A percentile compares a stretch with the other conserved stretches of the same genome.
phyloP scores from a whole-genome alignment of 495 filamentous ascomycete genomes.

The Talaromyces proteolyticus region DNA sequence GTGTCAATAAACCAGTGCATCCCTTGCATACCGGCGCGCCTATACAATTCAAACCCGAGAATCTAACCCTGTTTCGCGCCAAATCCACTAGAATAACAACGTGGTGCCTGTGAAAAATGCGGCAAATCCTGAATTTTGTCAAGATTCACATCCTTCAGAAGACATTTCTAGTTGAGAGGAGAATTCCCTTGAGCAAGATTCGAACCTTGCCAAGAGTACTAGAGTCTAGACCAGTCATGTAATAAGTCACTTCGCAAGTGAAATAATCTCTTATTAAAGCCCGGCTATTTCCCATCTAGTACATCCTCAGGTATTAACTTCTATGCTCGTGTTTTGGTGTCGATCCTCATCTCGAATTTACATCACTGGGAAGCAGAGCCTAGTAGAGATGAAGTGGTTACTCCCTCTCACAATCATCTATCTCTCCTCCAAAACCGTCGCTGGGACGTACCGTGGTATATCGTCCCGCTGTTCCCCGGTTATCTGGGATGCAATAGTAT shows the following conservation, averaged over 20 bases:
- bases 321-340: too few species aligned
- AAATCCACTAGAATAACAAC: not conserved
- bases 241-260: not conserved
- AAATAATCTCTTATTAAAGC: not conserved
- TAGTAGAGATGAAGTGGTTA: not conserved
- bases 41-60: not conserved
- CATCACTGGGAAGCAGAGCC: too few species aligned
- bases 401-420: not conserved
- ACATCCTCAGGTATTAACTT: too few species aligned
- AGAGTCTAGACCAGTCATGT: not conserved
- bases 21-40: not conserved
- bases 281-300: too few species aligned
- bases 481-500: not conserved
- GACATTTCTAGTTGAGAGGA: not conserved
- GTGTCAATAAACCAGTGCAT: not conserved
- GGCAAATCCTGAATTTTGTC: not conserved
- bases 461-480: not conserved
- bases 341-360: too few species aligned
- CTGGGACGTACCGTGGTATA: not conserved
- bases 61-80: not conserved
- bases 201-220: not conserved
- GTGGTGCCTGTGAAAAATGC: not conserved
- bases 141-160: not conserved
- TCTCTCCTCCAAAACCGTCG: not conserved
- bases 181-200: not conserved